A percentile compares a stretch with the other conserved stretches of the same genome.
phyloP scores from a whole-genome alignment of 257 asterid genomes.

The Rhazya stricta region DNA sequence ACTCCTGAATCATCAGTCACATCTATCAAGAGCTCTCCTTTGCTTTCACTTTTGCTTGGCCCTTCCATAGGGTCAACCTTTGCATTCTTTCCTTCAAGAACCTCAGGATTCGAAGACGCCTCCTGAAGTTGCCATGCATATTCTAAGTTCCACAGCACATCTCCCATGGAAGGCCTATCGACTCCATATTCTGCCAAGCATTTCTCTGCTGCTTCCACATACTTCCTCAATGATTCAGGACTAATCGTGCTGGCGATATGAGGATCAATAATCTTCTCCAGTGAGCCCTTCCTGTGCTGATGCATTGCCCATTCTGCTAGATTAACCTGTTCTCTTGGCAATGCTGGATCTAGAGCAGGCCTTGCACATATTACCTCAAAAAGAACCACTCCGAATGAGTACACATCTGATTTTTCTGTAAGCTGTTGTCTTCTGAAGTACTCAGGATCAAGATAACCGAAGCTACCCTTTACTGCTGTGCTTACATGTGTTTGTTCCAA shows the following conservation, averaged over 20 bases:
- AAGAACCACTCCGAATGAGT: conserved; percentile 85
- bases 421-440: conserved; percentile 88
- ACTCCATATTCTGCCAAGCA: conserved; percentile 84
- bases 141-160: conserved; percentile 78
- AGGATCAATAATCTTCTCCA: conserved; percentile 52
- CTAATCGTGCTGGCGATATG: conserved; percentile 32
- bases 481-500: conserved; percentile 91
- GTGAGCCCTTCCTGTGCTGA: conserved; percentile 51
- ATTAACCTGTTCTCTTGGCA: conserved; percentile 85
- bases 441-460: conserved; percentile 92
- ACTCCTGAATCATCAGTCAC: conserved; percentile 73
- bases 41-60: conserved; percentile 17
- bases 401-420: conserved; percentile 82
- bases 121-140: conserved; percentile 76
- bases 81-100: conserved; percentile 5
- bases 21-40: conserved; percentile 33
- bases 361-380: conserved; percentile 88
- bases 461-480: conserved; percentile 94
- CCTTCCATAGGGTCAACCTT: conserved; percentile 11
- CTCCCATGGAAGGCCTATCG: conserved; percentile 90
- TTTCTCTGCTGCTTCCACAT: conserved; percentile 80
- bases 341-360: conserved; percentile 81
- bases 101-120: conserved; percentile 19
- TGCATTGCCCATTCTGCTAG: conserved; percentile 90
- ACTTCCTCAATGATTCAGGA: conserved; percentile 56